Conservation (phyloP, 441 rosid genomes). For the Eutrema salsugineum region DNA sequence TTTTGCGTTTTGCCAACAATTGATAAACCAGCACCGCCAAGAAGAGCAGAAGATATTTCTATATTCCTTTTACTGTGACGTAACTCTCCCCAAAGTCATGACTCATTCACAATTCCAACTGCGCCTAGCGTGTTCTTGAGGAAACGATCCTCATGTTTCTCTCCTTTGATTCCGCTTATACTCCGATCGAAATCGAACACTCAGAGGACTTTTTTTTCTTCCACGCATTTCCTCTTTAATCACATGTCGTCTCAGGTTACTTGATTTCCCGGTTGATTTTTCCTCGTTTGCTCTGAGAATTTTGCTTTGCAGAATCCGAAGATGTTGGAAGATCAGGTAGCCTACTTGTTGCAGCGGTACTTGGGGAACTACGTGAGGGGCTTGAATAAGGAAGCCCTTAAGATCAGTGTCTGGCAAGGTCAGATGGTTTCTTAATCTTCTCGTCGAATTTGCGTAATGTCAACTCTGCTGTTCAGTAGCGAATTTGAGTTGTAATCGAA, state of each 20-base stretch:
- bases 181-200: constrained; percentile 17
- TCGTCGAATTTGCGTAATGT: neutral
- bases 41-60: constrained; percentile 8
- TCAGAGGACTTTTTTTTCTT: neutral
- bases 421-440: constrained; percentile 5
- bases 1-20: neutral
- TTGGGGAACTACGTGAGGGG: constrained; percentile 91
- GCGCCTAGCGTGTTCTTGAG: constrained; percentile 38
- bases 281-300: neutral
- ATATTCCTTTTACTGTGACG: constrained; percentile 1
- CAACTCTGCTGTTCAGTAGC: neutral
- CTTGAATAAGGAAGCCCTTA: constrained; percentile 89
- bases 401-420: constrained; percentile 98
- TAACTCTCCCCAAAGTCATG: constrained; percentile 25
- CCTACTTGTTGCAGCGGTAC: constrained; percentile 79
- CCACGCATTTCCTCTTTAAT: neutral
- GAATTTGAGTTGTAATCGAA: neutral
- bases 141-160: constrained; percentile 24
- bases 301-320: constrained; percentile 21
- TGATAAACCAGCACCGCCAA: constrained; percentile 8
- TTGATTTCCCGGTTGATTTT: constrained; percentile 4
- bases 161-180: constrained; percentile 6
- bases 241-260: neutral
- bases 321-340: constrained; percentile 99
- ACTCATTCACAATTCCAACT: constrained; percentile 22